Base-by-base conservation (phyloP, 768 basidiomycete species). In the Scleroderma bovista region DNA sequence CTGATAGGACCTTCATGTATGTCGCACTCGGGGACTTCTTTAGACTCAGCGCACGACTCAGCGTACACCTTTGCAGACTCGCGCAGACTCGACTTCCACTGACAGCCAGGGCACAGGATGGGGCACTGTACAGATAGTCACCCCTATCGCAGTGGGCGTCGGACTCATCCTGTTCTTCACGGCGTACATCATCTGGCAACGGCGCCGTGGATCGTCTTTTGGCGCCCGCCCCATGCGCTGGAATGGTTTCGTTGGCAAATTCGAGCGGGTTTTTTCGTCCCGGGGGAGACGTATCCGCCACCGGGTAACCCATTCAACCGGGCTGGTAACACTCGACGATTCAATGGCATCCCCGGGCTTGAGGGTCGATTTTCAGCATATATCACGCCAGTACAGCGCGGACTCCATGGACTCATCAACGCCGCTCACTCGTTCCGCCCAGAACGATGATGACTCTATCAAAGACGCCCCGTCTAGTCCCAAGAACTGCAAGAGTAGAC, bases 61-160 rank as follows among this genome's bases (percentile, higher is more conserved):
- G 13, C 41, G 15, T 43, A 4, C 34, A 15, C 9, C 22, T 13
- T 43, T n/a, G 23, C 43, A 68, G 64, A 48, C 52, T 45, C 59
- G 61, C 23, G 44, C 51, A 19, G 53, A 48, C 20, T 19, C 20
- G 12, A 43, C 16, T 13, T 2, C n/a, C 20, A 32, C 11, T 31
- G 10, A 24, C 22, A 26, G 10, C 15, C 17, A 15, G 2, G 9
- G 33, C 3, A 33, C 23, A 15, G 17, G 31, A 16, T 70, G 68
- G 68, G 44, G 44, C 13, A 6, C 66, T 13, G 32, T 65, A 8
- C 71, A 73, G 44, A 69, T 72, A 42, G 64, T 60, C 10, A 38
- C 60, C 0, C 72, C 72, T 7, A 57, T 62, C 47, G 60, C 71
- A 37, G 65, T 70, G 10, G 72, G 67, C 24, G 57, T 60, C 5